These are phyloP conservation scores for Diplocarpon rosae DNA, from an alignment of 2,329 filamentous ascomycete genomes.

Conservation along the genomic window DNA sequence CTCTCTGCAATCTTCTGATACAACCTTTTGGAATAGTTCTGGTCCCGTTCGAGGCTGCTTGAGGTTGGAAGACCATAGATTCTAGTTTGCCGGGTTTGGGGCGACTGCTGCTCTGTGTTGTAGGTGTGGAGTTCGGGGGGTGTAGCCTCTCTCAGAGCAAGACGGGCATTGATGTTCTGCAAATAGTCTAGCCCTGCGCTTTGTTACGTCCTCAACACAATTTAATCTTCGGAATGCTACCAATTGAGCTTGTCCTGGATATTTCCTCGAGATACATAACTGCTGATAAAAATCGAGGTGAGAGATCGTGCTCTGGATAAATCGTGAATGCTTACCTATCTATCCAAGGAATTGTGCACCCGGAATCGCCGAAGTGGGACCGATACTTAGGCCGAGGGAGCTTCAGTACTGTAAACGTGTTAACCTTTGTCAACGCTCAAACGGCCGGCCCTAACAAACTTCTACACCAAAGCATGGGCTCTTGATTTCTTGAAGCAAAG, in stretches of 20 bases:
- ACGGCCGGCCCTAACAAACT: neutral
- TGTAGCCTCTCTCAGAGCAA: conserved; percentile 34
- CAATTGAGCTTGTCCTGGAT: conserved; percentile 37
- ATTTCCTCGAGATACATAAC: conserved; percentile 35
- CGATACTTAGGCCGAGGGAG: neutral
- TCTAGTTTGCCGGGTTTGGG: conserved; percentile 31
- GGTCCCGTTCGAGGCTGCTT: conserved; percentile 33
- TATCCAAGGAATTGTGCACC: too few species aligned
- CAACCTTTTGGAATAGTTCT: conserved; percentile 35
- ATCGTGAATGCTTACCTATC: conserved; percentile 18
- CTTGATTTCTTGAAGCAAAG: conserved; percentile 10
- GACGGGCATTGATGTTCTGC: conserved; percentile 34
- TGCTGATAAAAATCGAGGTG: conserved; percentile 15
- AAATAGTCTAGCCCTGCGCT: too few species aligned
- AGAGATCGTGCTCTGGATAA: conserved; percentile 23
- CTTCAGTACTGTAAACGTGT: conserved; percentile 1
- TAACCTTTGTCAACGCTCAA: neutral
- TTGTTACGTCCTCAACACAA: neutral
- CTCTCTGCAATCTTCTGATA: conserved; percentile 39
- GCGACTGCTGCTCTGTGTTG: conserved; percentile 26
- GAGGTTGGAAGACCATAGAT: conserved; percentile 29
- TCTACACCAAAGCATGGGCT: conserved; percentile 14
- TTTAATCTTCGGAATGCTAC: conserved; percentile 38
- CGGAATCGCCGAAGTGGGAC: neutral
- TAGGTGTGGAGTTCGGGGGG: conserved; percentile 34